Base-by-base conservation (phyloP, 805 yeast genomes). In the Barnettozyma sucrosica region DNA sequence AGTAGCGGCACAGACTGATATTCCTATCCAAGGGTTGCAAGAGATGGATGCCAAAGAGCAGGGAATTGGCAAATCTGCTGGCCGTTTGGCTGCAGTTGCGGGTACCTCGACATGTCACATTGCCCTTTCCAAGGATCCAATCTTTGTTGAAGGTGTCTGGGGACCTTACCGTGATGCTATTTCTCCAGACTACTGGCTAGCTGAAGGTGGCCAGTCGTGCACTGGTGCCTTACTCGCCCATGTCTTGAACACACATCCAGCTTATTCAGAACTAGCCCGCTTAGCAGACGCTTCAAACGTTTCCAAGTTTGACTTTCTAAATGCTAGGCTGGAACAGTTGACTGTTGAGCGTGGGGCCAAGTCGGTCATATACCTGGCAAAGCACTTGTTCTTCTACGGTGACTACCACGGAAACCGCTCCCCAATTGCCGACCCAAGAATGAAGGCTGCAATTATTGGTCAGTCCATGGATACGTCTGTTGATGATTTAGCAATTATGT, bases 201-300 rank as follows among this genome's bases (percentile, higher is more conserved):
- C 98, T 13, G 99, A 93, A 68, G 99, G 99, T 62, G 99, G 99
- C n/a, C 99, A 93, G 66, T 84, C 95, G 14, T 86, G 96, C 63
- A 93, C 99, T 2, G 99, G 99, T 56, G 97, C 95, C 26, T 75
- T 93, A 36, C 74, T 93, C 53, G 92, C 93, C 2, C 95, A 88
- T 65, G 92, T 92, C 14, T 67, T 93, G 51, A 75, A 87, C 11
- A 83, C 87, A 9, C 98, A 93, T 63, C 97, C 97, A 0, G 95
- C 98, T 0, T 81, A 81, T 56, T 70, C 79, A 2, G 89, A 87
- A 60, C 74, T 92, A 46, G 76, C 80, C 13, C 76, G 74, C 50
- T 67, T 79, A 32, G 81, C 96, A 0, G 86, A 80, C 54, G 79
- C 81, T 19, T 78, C 88, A 1, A 79, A 79, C 46, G 69, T 81